Base-by-base conservation (phyloP, 148 eudicot genomes). In the Cornus florida region DNA sequence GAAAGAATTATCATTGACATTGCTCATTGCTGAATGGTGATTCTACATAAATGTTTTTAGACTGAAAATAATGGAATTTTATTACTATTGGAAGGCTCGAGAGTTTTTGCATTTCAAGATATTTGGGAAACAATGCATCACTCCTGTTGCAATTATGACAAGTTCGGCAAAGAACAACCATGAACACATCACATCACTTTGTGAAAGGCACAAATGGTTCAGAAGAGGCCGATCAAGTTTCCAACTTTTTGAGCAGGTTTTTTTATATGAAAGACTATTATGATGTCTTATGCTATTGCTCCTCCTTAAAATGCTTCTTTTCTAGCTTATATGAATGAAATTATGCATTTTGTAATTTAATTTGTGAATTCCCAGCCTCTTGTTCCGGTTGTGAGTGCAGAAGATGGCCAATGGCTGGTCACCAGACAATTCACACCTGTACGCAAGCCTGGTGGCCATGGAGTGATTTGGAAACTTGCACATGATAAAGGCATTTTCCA, bases 361-460 rank as follows among this genome's bases (percentile, higher is more conserved):
- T 69, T 84, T 84, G 65, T 86, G 79, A 75, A 82, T 84, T 84
- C 78, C 79, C 91, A 96, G 99, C 99, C 99, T 85, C 98, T 96
- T 88, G 99, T 96, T 90, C 99, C 99, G 53, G 92, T 94, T 78
- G 83, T 96, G 80, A 83, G 91, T 84, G 97, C 99, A 69, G 85
- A 85, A 86, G 97, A 92, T 90, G 98, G 99, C 33, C 86, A 89
- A 60, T 96, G 99, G 99, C 73, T 96, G 78, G 91, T 92, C 57
- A 84, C 86, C 67, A 89, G 91, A 84, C 91, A 91, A 79, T 91
- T 91, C 71, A 78, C 82, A 64, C 98, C 98, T 68, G 90, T 96
- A 60, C 91, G 97, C 90, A 96, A 93, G 87, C 99, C 99, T 77
- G 98, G 99, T 71, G 99, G 99, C 81, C 99, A 96, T 89, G 99